Base-by-base conservation (phyloP, 371 early-diverging fungal species). In the Mortierella sp. region DNA sequence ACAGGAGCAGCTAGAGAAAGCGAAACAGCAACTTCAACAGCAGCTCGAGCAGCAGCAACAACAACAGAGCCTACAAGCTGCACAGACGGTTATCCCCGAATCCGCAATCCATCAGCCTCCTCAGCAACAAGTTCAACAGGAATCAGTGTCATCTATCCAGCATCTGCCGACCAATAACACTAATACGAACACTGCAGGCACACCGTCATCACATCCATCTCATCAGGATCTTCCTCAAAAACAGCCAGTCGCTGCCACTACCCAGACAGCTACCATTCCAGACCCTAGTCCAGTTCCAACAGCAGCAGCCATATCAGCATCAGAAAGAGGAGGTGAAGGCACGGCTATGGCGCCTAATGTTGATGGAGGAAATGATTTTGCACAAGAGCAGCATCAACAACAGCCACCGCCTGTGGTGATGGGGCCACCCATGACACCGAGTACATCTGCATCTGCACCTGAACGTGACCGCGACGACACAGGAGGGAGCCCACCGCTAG, bases 31-130 rank as follows among this genome's bases (percentile, higher is more conserved):
- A n/a, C 60, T 21, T 30, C 56, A 44, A 24, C 37, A 54, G 12
- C 48, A 49, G 9, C 64, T 49, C 8, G 28, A 32, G 21, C 47
- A 56, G 27, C 44, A 49, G 17, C 68, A 60, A 21, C 53, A 53
- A 27, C 42, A 26, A 6, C 54, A 27, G 44, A 42, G 28, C 6
- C 23, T n/a, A 31, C 56, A 46, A 23, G 39, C 1, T 32, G 37
- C 19, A 24, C 12, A 32, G 17, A 15, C n/a, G 9, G 31, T 3
- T 7, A 14, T 19, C 12, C 23, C 52, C 32, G 24, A 15, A 43
- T 17, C 43, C 24, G 4, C 19, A 48, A 6, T 24, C 11, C 27
- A 0, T 48, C 24, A 34, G 37, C 37, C 37, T 34, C 14, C 37
- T 14, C 37, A 34, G 37, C 37, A 4, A 14, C 37, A 1, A 34